Base-by-base conservation (phyloP, 306 rosid species). In the Begonia masoniana region DNA sequence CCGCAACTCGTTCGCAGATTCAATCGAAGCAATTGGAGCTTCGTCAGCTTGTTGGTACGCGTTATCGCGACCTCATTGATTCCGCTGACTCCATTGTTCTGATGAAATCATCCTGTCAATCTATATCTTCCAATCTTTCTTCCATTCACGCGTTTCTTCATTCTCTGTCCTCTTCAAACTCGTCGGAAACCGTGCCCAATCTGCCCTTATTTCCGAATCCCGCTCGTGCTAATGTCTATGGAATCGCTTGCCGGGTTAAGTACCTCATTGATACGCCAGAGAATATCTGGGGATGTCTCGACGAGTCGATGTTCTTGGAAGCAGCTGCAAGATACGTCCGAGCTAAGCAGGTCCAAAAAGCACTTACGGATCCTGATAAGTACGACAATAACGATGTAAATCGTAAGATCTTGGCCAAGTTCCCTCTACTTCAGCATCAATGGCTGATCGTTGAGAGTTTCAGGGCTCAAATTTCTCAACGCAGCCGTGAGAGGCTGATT, bases 361-460 rank as follows among this genome's bases (percentile, higher is more conserved):
- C 65, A 2, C 57, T 61, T 45, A 12, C 15, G 49, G n/a, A 45
- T 45, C n/a, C n/a, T 10, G 39, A 58, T 13, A 49, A 48, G 7
- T 54, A 61, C 14, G 61, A 59, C 15, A 55, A 61, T 54, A 55
- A 49, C 4, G 67, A 65, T 51, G 68, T 66, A 11, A 76, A 68
- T 17, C 66, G 62, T 43, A 78, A 66, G 67, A 63, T 86, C 57
- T 71, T 82, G 68, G 67, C 92, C 24, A 82, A 76, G 58, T 88
- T 84, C 50, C 84, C 94, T 15, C 71, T 91, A 42, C 99, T 91
- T 2, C 96, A 91, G 75, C 99, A 86, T 48, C 99, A 91, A 50
- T 91, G 96, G 96, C 99, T 86, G 81, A 86, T 91, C 35, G 99
- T 91, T 9, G 96, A 91, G 70, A 84, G 91, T 74, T 85, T 91